Evolutionary conservation across 2,329 filamentous ascomycete genomes (phyloP), one percentile per base, ranked within the genome.

Genomic region (Colletotrichum tropicale): DNA sequence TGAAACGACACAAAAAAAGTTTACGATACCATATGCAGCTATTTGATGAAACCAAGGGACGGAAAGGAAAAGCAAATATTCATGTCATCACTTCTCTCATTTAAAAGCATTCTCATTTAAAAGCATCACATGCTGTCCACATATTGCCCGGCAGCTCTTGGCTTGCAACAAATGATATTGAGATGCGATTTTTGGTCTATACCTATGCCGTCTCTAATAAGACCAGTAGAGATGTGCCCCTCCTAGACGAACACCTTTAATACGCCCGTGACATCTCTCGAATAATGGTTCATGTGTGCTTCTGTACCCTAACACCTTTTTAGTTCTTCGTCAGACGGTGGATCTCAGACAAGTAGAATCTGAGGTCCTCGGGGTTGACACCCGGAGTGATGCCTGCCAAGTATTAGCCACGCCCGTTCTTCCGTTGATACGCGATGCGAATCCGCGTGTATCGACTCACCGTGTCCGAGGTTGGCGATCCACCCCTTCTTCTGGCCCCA

Each of bases 401-500:
- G 8, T 6, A 13, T 75, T 24, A 75, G 56, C 15, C 15, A 8
- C 7, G 18, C n/a, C 3, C n/a, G 24, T 34, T 28, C 43, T 21
- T 28, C 28, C 24, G 16, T 13, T n/a, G n/a, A 10, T 18, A 38
- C 18, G 32, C 12, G 32, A 21, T 34, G 16, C 43, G 30, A 9
- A 15, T 48, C 8, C 3, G 34, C 36, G 55, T 58, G 55, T n/a
- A 52, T 24, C 15, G 30, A 85, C 92, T 81, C 90, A 95, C 97
- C 97, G 83, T 99, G 97, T 10, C 97, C 97, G 77, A 99, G 89
- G 84, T 99, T 99, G 64, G 95, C 95, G 80, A 99, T 98, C 96
- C 97, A 99, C 55, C 96, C 95, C 84, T 96, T 93, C 85, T 96
- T 96, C 70, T 94, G 94, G 77, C 93, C 92, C 83, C 92, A 92